Evolutionary conservation across 2,329 filamentous ascomycete species (phyloP).

Genomic region (Ceratocystiopsis sp.): DNA sequence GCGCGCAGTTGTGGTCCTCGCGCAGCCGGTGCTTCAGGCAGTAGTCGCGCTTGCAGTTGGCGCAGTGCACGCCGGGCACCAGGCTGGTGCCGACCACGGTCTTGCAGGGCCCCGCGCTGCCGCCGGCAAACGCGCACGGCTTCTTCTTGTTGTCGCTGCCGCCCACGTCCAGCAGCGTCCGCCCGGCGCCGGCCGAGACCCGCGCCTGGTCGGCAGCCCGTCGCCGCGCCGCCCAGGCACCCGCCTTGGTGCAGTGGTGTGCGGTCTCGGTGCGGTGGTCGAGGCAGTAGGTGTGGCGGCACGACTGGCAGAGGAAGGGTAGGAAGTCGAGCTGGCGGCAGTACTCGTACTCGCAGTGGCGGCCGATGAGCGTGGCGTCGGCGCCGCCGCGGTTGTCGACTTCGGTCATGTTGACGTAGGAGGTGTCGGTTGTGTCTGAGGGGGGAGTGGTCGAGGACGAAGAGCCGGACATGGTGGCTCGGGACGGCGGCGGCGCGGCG

Average conservation of each 20-base stretch:
- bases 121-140: constrained; percentile 43
- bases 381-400: constrained; percentile 35
- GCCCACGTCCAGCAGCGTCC: constrained; percentile 34
- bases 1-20: constrained; percentile 74
- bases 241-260: constrained; percentile 49
- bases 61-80: constrained; percentile 53
- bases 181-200: constrained; percentile 36
- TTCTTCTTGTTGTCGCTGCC: constrained; percentile 27
- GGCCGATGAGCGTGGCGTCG: constrained; percentile 60
- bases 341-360: constrained; percentile 79
- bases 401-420: constrained; percentile 56
- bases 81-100: constrained; percentile 53
- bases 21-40: constrained; percentile 60
- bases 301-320: constrained; percentile 86
- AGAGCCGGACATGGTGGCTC: constrained; percentile 33
- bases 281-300: constrained; percentile 70
- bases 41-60: constrained; percentile 54
- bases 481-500: background rate
- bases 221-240: constrained; percentile 43
- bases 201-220: constrained; percentile 36
- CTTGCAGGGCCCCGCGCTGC: constrained; percentile 33
- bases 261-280: constrained; percentile 79
- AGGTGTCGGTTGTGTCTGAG: constrained; percentile 23
- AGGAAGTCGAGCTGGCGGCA: constrained; percentile 95
- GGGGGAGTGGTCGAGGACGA: constrained; percentile 19